Percentiles rank a stretch among this genome's conserved stretches.
Conservation (phyloP, 1,284 basidiomycete species). For the Apiotrichum laibachii region DNA sequence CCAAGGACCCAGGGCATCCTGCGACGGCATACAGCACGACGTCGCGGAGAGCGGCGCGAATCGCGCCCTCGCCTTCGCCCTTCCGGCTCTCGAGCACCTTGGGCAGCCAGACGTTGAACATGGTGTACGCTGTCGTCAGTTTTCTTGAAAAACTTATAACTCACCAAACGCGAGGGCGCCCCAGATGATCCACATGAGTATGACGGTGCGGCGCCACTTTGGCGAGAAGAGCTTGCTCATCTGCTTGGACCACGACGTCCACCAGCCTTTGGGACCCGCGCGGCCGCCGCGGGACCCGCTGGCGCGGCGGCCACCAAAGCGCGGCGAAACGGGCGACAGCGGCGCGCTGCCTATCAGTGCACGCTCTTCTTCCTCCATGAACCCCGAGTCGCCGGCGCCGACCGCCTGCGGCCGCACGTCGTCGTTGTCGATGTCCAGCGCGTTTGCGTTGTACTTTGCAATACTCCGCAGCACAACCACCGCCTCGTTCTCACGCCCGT, state of each 20-base stretch:
- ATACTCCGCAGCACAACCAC: constrained; percentile 76
- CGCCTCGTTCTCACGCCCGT: constrained; percentile 76
- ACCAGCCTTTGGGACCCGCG: constrained; percentile 5
- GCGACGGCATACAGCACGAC: constrained; percentile 67
- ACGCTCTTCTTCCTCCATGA: constrained; percentile 8
- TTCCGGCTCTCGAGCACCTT: constrained; percentile 65
- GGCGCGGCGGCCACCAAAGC: background rate
- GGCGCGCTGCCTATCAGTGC: constrained; percentile 10
- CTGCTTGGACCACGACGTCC: constrained; percentile 62
- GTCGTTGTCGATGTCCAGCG: constrained; percentile 62
- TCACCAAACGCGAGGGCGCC: constrained; percentile 72
- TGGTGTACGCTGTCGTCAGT: constrained; percentile 68
- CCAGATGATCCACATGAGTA: constrained; percentile 84
- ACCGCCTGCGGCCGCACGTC: constrained; percentile 58
- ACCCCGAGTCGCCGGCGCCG: background rate
- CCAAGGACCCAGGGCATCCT: constrained; percentile 81
- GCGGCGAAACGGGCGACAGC: constrained; percentile 10
- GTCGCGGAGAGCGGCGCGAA: constrained; percentile 72
- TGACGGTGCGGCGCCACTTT: constrained; percentile 76
- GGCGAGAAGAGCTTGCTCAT: constrained; percentile 73
- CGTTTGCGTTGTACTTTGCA: constrained; percentile 74
- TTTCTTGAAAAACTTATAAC: constrained; percentile 36
- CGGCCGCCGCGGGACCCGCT: background rate
- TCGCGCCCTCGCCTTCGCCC: constrained; percentile 53
- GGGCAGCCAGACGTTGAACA: constrained; percentile 96